Evolutionary conservation across 2,329 filamentous ascomycete genomes (phyloP).

Genomic region (Pyrenochaeta sp.): DNA sequence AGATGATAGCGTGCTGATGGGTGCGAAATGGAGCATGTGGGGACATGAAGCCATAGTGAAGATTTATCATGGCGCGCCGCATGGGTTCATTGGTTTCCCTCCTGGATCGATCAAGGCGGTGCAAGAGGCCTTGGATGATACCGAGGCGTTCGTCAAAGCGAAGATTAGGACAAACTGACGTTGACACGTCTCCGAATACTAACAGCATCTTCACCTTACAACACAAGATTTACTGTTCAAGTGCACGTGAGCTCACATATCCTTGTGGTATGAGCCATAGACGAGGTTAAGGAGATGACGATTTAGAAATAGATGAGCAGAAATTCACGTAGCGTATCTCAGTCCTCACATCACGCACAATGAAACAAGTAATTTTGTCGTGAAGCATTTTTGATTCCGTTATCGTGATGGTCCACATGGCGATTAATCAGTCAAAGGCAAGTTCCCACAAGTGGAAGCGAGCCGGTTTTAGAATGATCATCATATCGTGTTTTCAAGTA

Average conservation of each 20-base stretch:
- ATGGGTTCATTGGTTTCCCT: slow-evolving; percentile 60
- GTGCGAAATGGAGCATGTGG: slow-evolving; percentile 61
- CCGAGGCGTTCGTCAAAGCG: slow-evolving; percentile 49
- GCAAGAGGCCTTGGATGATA: slow-evolving; percentile 51
- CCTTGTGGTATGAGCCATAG: too few relatives aligned
- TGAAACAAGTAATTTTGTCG: slow-evolving; percentile 32
- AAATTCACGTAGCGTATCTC: too few relatives aligned
- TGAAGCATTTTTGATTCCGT: slow-evolving; percentile 49
- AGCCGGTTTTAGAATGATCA: slow-evolving; percentile 51
- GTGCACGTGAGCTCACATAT: too few relatives aligned
- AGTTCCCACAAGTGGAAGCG: slow-evolving; percentile 29
- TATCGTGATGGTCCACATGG: slow-evolving; percentile 47
- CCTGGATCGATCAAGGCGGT: slow-evolving; percentile 46
- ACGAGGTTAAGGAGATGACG: too few relatives aligned
- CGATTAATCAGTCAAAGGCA: slow-evolving; percentile 48
- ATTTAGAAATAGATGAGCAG: too few relatives aligned
- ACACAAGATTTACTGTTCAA: too few relatives aligned
- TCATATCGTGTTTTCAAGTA: slow-evolving; percentile 42
- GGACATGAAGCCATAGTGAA: slow-evolving; percentile 62
- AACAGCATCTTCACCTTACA: too few relatives aligned
- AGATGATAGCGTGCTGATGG: slow-evolving; percentile 63
- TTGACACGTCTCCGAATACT: not conserved
- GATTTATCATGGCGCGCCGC: slow-evolving; percentile 63
- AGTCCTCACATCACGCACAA: slow-evolving; percentile 10
- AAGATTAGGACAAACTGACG: slow-evolving; percentile 23